These are phyloP conservation scores for Tetrapisispora iriomotensis DNA, from an alignment of 805 yeast species.

Conservation along the genomic window DNA sequence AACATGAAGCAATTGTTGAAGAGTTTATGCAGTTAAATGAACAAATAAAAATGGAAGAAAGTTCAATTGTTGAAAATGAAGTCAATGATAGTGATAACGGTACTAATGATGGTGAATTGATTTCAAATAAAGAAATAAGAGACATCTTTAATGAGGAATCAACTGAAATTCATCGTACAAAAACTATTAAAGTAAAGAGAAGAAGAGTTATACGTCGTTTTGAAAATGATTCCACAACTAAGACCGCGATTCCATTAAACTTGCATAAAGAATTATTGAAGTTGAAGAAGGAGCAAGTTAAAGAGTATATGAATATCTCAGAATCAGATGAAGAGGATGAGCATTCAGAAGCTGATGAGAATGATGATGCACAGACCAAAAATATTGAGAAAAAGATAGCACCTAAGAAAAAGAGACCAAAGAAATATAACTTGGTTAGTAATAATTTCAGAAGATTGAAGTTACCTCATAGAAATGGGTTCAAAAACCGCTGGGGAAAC, in stretches of 20 bases:
- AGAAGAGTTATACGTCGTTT: constrained; percentile 10
- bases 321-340: not conserved
- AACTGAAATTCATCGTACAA: constrained; percentile 6
- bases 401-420: constrained; percentile 22
- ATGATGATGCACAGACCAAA: constrained; percentile 16
- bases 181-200: constrained; percentile 3
- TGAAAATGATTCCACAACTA: constrained; percentile 1
- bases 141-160: constrained; percentile 12
- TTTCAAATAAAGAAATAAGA: not conserved
- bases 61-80: constrained; percentile 6
- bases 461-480: constrained; percentile 18
- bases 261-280: constrained; percentile 19
- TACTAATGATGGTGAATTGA: constrained; percentile 10
- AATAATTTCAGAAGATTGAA: constrained; percentile 45
- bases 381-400: constrained; percentile 7
- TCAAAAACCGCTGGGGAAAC: not conserved
- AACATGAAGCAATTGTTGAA: constrained; percentile 20
- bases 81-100: constrained; percentile 6
- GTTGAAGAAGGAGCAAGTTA: constrained; percentile 18
- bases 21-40: constrained; percentile 11
- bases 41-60: constrained; percentile 8
- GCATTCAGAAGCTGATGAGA: constrained; percentile 1
- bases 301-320: constrained; percentile 10
- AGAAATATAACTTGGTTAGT: constrained; percentile 31
- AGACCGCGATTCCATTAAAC: constrained; percentile 8